phyloP scores from a whole-genome alignment of 2,329 filamentous ascomycete genomes.

The Lachnellula suecica region DNA sequence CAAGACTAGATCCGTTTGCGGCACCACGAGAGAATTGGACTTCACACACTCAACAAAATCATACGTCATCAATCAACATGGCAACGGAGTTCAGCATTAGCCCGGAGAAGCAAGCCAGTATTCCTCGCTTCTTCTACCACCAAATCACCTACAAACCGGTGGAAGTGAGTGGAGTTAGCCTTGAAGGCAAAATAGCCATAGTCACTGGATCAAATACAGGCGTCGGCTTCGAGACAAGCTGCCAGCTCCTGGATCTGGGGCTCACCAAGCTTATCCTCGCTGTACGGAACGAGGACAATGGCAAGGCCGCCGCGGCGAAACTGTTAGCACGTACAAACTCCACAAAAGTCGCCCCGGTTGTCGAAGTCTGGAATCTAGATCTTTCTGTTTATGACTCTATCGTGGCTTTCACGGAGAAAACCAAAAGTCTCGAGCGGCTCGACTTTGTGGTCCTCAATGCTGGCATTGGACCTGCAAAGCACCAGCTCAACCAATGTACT shows the following conservation, averaged over 20 bases:
- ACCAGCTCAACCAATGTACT: conserved; percentile 22
- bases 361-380: conserved; percentile 52
- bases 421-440: conserved; percentile 34
- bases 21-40: too few relatives aligned
- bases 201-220: conserved; percentile 16
- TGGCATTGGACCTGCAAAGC: conserved; percentile 27
- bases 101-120: conserved; percentile 1
- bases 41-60: neutral
- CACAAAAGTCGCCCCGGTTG: conserved; percentile 33
- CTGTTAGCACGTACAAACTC: conserved; percentile 27
- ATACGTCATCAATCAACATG: neutral
- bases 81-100: neutral
- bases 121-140: conserved; percentile 5
- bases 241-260: conserved; percentile 39
- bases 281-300: conserved; percentile 43
- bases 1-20: too few relatives aligned
- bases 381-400: conserved; percentile 46
- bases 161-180: conserved; percentile 1
- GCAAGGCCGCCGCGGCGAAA: conserved; percentile 38
- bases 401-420: conserved; percentile 37
- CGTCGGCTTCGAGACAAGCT: conserved; percentile 42
- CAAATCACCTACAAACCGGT: conserved; percentile 6
- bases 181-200: conserved; percentile 11
- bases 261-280: conserved; percentile 46
- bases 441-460: conserved; percentile 47